A percentile compares a stretch with the other conserved stretches of the same genome.
Evolutionary conservation across 441 rosid species (phyloP).

Genomic region (Macaranga tanarius): DNA sequence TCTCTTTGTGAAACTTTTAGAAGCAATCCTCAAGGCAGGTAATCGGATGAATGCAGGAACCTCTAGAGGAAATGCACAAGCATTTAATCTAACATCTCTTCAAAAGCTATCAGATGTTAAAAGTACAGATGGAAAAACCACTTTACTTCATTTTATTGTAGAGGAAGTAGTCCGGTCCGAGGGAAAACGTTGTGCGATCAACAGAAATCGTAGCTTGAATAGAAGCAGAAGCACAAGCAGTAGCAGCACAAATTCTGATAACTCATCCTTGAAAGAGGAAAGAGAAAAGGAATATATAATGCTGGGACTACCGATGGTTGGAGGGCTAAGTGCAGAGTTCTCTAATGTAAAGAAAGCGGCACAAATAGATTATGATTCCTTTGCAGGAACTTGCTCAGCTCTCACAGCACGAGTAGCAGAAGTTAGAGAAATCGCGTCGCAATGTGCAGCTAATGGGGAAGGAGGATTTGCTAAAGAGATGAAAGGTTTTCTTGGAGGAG

Average conservation of each 20-base stretch:
- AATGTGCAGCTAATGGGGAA: slow-evolving; percentile 37
- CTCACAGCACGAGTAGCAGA: slow-evolving; percentile 50
- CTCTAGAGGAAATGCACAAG: slow-evolving; percentile 89
- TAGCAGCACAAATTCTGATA: slow-evolving; percentile 27
- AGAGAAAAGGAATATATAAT: slow-evolving; percentile 61
- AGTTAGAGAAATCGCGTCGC: slow-evolving; percentile 35
- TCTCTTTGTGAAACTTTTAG: slow-evolving; percentile 80
- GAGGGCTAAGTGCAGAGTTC: slow-evolving; percentile 80
- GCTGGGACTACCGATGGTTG: slow-evolving; percentile 77
- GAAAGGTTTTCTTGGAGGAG: slow-evolving; percentile 53
- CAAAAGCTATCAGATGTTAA: slow-evolving; percentile 84
- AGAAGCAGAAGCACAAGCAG: slow-evolving; percentile 33
- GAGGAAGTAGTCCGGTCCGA: slow-evolving; percentile 75
- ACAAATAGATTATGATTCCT: slow-evolving; percentile 47
- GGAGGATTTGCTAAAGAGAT: slow-evolving; percentile 59
- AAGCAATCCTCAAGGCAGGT: slow-evolving; percentile 92
- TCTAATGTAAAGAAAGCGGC: slow-evolving; percentile 79
- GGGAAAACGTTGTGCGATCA: slow-evolving; percentile 65
- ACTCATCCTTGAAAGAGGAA: slow-evolving; percentile 40
- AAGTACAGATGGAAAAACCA: slow-evolving; percentile 74
- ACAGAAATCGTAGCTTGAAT: slow-evolving; percentile 44
- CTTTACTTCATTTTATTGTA: slow-evolving; percentile 85
- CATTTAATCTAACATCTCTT: slow-evolving; percentile 69
- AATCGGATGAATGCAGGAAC: slow-evolving; percentile 96
- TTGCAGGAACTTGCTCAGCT: slow-evolving; percentile 49